Evolutionary conservation across 176 grass and related monocot species (phyloP), one percentile per base, ranked within the genome.

Genomic region (Cenchrus americanus): DNA sequence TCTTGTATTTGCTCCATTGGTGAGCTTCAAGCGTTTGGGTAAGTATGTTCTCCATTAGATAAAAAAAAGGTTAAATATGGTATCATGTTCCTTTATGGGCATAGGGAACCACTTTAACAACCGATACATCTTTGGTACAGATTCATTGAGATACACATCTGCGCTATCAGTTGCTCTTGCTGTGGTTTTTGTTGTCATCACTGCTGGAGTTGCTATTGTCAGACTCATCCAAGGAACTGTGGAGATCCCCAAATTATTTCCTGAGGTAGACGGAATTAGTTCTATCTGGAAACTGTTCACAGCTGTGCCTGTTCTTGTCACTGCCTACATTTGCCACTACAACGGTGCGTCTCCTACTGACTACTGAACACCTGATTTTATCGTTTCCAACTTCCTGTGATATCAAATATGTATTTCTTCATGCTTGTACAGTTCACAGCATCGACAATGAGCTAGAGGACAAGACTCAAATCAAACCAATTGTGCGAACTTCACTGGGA

Each of bases 81-180:
- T 51, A 52, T 34, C 21, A 4, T 69, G 60, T 49, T 10, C 14
- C 21, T n/a, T 60, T 70, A 54, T 52, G 37, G 13, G 7, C 9
- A 23, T n/a, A 61, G 8, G 22, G 0, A 10, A 8, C 43, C 13
- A 7, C 11, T 13, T 51, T 85, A 67, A 65, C 85, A 47, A 85
- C 62, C 48, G 3, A 21, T 87, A 55, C 41, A 53, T 89, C 5
- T 87, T 86, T 89, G 49, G 0, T 2, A 54, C 73, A 97, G 92
- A 97, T 86, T 97, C 95, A 30, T 89, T 97, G 71, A 85, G 86
- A 71, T 92, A 97, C 88, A 94, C 95, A 32, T 97, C 95, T 27
- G 95, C 95, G 6, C 43, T 97, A 57, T 97, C 92, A 42, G 95
- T 97, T 71, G 92, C 87, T 43, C 88, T 97, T 50, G 95, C 95